Percentiles rank a stretch among this genome's conserved stretches.
phyloP scores from a whole-genome alignment of 495 filamentous ascomycete genomes.

The Neurospora sp. region DNA sequence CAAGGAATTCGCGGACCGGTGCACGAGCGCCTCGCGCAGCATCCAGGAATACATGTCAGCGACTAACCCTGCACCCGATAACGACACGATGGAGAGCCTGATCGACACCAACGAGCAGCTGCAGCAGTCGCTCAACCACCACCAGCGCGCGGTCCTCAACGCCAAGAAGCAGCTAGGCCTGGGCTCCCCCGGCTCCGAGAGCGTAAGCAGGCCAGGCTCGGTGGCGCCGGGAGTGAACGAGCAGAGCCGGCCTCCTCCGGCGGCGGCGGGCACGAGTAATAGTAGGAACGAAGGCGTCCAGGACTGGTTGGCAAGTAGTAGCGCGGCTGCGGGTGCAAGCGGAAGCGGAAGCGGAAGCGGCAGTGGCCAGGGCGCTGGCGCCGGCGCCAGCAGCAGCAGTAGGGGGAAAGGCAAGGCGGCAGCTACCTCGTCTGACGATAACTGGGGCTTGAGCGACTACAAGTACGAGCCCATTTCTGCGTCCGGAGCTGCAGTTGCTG shows the following conservation, averaged over 20 bases:
- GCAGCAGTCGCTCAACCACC: conserved; percentile 61
- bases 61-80: conserved; percentile 71
- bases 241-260: conserved; percentile 6
- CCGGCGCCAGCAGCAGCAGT: not conserved
- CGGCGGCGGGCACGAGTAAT: not conserved
- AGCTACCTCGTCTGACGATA: conserved; percentile 13
- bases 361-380: not conserved
- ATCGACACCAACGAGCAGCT: conserved; percentile 94
- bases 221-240: conserved; percentile 15
- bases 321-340: conserved; percentile 1
- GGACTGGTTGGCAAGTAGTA: conserved; percentile 7
- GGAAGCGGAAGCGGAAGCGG: not conserved
- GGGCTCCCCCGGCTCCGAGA: not conserved
- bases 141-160: conserved; percentile 70
- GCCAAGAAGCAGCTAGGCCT: conserved; percentile 48
- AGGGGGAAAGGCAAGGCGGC: conserved; percentile 37
- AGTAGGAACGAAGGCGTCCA: not conserved
- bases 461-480: not conserved
- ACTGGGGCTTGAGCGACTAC: not conserved
- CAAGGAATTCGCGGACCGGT: conserved; percentile 85
- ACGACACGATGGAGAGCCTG: conserved; percentile 78
- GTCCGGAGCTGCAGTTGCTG: not conserved
- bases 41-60: conserved; percentile 77
- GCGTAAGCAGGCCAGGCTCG: conserved; percentile 10
- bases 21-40: conserved; percentile 62